Conservation (phyloP, 768 basidiomycete species). For the Boletus eberwhitei region DNA sequence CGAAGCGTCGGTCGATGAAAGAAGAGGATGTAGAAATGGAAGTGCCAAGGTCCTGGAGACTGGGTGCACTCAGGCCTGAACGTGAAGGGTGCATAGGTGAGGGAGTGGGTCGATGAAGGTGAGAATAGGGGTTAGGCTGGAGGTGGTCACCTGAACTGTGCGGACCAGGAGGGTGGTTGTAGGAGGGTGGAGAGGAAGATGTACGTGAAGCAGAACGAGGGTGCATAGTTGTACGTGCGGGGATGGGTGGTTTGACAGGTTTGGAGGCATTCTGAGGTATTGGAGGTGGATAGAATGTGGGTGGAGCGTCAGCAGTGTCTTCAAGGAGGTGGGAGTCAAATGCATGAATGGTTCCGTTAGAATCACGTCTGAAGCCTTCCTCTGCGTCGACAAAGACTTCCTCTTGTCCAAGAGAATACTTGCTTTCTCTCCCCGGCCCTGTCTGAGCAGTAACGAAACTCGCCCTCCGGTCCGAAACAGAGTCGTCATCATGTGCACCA, state of each 20-base stretch:
- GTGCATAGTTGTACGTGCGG: slow-evolving; percentile 12
- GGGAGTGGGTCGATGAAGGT: slow-evolving; percentile 13
- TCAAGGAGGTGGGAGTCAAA: slow-evolving; percentile 18
- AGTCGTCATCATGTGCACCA: slow-evolving; percentile 36
- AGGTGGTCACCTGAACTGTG: slow-evolving; percentile 18
- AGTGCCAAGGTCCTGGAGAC: slow-evolving; percentile 26
- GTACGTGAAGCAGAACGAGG: slow-evolving; percentile 16
- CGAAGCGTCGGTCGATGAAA: slow-evolving; percentile 51
- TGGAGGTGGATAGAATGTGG: not conserved
- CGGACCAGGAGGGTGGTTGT: slow-evolving; percentile 16
- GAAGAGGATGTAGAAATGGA: slow-evolving; percentile 43
- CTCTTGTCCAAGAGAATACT: slow-evolving; percentile 28
- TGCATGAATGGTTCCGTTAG: slow-evolving; percentile 21
- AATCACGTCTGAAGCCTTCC: slow-evolving; percentile 22
- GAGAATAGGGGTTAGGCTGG: slow-evolving; percentile 14
- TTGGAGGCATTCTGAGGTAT: slow-evolving; percentile 3
- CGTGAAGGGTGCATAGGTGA: slow-evolving; percentile 9
- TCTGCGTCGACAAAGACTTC: slow-evolving; percentile 29
- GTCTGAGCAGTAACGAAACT: slow-evolving; percentile 53
- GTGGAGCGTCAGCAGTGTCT: slow-evolving; percentile 7
- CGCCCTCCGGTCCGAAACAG: slow-evolving; percentile 49
- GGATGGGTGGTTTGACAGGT: slow-evolving; percentile 20
- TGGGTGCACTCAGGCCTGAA: slow-evolving; percentile 19
- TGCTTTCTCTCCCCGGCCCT: slow-evolving; percentile 28
- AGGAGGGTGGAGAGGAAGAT: slow-evolving; percentile 27